Evolutionary conservation across 305 asterid species (phyloP).

Genomic region (Rubia peregrina): DNA sequence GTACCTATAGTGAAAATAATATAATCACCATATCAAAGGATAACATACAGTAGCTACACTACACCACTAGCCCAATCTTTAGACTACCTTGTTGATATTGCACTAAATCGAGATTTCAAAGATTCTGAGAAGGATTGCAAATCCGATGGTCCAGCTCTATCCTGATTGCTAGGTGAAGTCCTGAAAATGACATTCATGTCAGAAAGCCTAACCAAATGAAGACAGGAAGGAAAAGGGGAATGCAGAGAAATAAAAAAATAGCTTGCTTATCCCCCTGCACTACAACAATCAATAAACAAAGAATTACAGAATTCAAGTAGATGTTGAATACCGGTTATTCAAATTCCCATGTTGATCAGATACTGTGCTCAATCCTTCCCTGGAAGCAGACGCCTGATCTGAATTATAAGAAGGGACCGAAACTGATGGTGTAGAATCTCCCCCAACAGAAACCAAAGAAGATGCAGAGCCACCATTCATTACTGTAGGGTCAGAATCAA

Average conservation of each 20-base stretch:
- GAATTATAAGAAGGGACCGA: slow-evolving; percentile 40
- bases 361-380: slow-evolving; percentile 41
- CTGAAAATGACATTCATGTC: slow-evolving; percentile 21
- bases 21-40: not conserved
- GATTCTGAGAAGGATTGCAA: slow-evolving; percentile 68
- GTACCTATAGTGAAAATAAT: slow-evolving; percentile 38
- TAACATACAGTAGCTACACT: not conserved
- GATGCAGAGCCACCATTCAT: slow-evolving; percentile 40
- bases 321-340: slow-evolving; percentile 41
- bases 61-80: not conserved
- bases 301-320: not conserved
- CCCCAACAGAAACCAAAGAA: slow-evolving; percentile 43
- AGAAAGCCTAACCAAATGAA: slow-evolving; percentile 13
- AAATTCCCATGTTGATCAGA: slow-evolving; percentile 40
- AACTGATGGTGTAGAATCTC: slow-evolving; percentile 45
- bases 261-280: not conserved
- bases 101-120: slow-evolving; percentile 59
- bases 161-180: slow-evolving; percentile 57
- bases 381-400: slow-evolving; percentile 39
- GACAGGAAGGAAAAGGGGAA: not conserved
- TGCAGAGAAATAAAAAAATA: not conserved
- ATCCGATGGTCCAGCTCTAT: slow-evolving; percentile 79
- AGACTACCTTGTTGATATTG: slow-evolving; percentile 65
- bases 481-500: slow-evolving; percentile 34
- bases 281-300: not conserved